Evolutionary conservation across 805 yeast species (phyloP).

Genomic region (Nakazawaea sp.): DNA sequence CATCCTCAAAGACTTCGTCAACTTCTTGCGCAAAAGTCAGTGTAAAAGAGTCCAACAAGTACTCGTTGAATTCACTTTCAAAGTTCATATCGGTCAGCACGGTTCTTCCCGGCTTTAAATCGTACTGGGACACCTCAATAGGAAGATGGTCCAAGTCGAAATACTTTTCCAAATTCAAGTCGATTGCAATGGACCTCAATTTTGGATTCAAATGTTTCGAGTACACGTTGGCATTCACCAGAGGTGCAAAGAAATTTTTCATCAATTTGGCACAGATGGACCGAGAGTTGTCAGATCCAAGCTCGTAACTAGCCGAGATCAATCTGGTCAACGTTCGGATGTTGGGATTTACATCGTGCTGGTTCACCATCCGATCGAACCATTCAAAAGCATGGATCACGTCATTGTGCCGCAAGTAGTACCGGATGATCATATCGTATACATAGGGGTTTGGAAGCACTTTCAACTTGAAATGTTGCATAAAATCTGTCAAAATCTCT

Average conservation of each 20-base stretch:
- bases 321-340: background rate
- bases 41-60: constrained; percentile 3
- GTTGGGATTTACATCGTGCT: background rate
- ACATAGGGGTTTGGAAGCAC: constrained; percentile 2
- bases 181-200: background rate
- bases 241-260: background rate
- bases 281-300: background rate
- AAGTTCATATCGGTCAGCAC: background rate
- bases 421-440: constrained; percentile 4
- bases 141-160: background rate
- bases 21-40: background rate
- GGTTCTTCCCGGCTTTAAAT: background rate
- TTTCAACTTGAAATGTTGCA: background rate
- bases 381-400: constrained; percentile 4
- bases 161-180: constrained; percentile 1
- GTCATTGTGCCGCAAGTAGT: constrained; percentile 1
- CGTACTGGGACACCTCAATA: background rate
- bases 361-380: constrained; percentile 2
- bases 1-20: background rate
- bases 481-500: constrained; percentile 6
- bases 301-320: background rate
- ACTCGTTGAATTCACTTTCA: background rate
- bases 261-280: constrained; percentile 1
- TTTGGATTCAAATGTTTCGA: background rate
- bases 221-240: background rate